These are phyloP conservation scores for Oryza coarctata DNA, from an alignment of 176 grass and related monocot genomes.

Conservation along the genomic window DNA sequence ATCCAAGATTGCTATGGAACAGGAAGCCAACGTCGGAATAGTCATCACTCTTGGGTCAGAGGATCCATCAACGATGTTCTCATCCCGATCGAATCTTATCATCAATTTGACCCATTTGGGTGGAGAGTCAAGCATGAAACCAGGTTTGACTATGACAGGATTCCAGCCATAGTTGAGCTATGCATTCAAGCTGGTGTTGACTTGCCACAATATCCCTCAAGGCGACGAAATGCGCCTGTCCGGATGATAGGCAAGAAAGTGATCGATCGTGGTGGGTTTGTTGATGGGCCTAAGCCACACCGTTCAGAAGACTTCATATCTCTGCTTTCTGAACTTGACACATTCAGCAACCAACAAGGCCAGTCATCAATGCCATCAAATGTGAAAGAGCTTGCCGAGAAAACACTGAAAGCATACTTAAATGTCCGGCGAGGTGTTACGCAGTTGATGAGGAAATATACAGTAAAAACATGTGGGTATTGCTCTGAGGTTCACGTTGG, in stretches of 20 bases:
- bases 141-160: constrained; percentile 74
- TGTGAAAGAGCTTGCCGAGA: constrained; percentile 58
- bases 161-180: constrained; percentile 86
- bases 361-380: constrained; percentile 40
- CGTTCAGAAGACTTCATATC: constrained; percentile 58
- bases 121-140: constrained; percentile 87
- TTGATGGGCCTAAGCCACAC: constrained; percentile 70
- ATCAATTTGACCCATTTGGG: constrained; percentile 90
- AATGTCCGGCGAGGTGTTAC: constrained; percentile 53
- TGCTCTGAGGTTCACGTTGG: constrained; percentile 90
- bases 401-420: constrained; percentile 71
- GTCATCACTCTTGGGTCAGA: constrained; percentile 75
- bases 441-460: constrained; percentile 76
- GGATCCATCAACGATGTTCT: constrained; percentile 81
- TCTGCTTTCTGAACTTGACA: constrained; percentile 76
- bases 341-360: constrained; percentile 48
- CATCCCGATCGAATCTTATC: constrained; percentile 84
- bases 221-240: constrained; percentile 66
- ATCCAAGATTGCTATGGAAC: constrained; percentile 77
- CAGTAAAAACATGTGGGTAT: constrained; percentile 87
- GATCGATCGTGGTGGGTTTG: constrained; percentile 58
- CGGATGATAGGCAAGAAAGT: constrained; percentile 92
- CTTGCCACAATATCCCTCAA: constrained; percentile 75
- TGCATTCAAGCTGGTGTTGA: constrained; percentile 94
- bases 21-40: constrained; percentile 68